Base-by-base conservation (phyloP, 805 yeast species). In the Candida nitratophila region DNA sequence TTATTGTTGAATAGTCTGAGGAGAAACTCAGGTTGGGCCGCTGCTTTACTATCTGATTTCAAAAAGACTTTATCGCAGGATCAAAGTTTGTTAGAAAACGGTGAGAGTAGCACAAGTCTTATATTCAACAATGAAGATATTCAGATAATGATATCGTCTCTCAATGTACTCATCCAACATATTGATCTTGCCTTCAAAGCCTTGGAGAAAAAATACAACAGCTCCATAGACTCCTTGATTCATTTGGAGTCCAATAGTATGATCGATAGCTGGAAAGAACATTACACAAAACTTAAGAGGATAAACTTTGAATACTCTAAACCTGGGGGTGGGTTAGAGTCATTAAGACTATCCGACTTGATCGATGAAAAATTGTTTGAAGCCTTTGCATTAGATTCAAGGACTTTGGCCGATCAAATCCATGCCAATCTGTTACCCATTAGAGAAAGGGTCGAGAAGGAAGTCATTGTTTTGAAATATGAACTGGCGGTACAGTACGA, bases 81-180 rank as follows among this genome's bases (percentile, higher is more conserved):
- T 26, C 24, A 21, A 21, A 8, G 5, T 9, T 4, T 10, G 3
- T 19, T 22, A 12, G 24, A 27, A 24, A 27, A 26, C 27, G 22
- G 17, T 15, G 53, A 51, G 27, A 42, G 44, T 21, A 34, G 44
- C 3, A 45, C 54, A 19, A 49, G 50, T n/a, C 51, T 49, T 12
- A 4, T 27, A 22, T 20, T 22, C n/a, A 37, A 31, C n/a, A 51
- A 52, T 38, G 52, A 60, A 39, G 70, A 69, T 40, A 64, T 75
- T 39, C 70, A 70, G 49, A 58, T 63, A 16, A 71, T 77, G n/a
- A 64, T 77, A 53, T 68, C 70, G 35, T 67, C 78, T 5, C 59
- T 76, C 34, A 74, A 71, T 50, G 71, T 73, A 2, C 62, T 77
- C 11, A 70, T 74, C 43, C 81, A 74, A 50, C 76, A 77, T 49